Conservation (phyloP, 495 filamentous ascomycete genomes). For the Achaetomiella virescens region DNA sequence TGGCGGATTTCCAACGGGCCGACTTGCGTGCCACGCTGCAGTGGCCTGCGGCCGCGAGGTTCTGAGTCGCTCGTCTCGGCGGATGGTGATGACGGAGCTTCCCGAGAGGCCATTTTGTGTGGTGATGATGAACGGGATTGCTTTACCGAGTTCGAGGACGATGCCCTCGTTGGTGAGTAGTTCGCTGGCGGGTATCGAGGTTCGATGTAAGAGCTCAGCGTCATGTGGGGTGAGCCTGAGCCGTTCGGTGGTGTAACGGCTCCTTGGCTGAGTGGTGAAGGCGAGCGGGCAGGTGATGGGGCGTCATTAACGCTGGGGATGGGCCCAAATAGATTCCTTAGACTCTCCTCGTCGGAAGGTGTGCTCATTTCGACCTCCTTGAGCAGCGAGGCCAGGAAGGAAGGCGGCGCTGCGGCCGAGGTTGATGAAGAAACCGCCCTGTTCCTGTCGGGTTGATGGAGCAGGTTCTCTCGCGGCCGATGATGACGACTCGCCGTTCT, state of each 20-base stretch:
- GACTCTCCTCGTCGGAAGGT: constrained; percentile 46
- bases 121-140: constrained; percentile 32
- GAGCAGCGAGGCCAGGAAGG: constrained; percentile 74
- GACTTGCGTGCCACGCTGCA: not conserved
- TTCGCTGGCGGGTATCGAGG: constrained; percentile 55
- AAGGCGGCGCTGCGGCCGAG: constrained; percentile 41
- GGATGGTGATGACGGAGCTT: constrained; percentile 28
- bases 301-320: constrained; percentile 42
- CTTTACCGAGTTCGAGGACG: constrained; percentile 17
- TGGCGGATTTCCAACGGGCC: constrained; percentile 41
- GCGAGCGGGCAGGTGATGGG: constrained; percentile 66
- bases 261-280: constrained; percentile 57
- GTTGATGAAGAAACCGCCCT: constrained; percentile 14
- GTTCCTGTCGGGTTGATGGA: constrained; percentile 2
- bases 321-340: constrained; percentile 41
- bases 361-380: constrained; percentile 78
- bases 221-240: constrained; percentile 58
- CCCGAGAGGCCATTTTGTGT: constrained; percentile 6
- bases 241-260: constrained; percentile 67
- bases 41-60: constrained; percentile 16
- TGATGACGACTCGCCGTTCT: constrained; percentile 35
- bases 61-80: constrained; percentile 45
- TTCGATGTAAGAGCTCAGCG: constrained; percentile 57
- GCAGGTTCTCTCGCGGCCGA: constrained; percentile 9
- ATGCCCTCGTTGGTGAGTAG: constrained; percentile 46